Evolutionary conservation across 1,139 yeast species (phyloP).

Genomic region (Spencermartinsiella ligniputridi): DNA sequence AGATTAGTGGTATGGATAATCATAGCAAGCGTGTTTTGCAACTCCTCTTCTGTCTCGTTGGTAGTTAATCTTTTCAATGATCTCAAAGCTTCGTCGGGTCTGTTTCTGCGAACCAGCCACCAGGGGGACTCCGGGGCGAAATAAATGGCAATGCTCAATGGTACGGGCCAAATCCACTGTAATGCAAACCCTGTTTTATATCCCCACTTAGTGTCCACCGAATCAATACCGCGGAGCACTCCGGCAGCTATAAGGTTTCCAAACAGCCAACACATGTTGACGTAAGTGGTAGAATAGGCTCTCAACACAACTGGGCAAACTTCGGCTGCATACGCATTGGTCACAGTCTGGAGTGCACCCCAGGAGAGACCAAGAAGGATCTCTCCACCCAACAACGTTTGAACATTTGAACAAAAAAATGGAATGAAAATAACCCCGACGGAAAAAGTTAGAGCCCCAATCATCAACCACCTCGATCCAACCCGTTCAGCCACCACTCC

Average conservation of each 20-base stretch:
- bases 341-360: constrained; percentile 43
- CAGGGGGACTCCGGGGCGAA: constrained; percentile 57
- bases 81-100: constrained; percentile 36
- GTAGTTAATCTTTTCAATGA: constrained; percentile 11
- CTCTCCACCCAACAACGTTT: constrained; percentile 39
- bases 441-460: constrained; percentile 31
- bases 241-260: constrained; percentile 43
- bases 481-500: constrained; percentile 38
- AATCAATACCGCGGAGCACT: constrained; percentile 34
- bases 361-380: constrained; percentile 42
- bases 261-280: constrained; percentile 42
- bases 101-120: constrained; percentile 42
- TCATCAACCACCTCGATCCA: constrained; percentile 40
- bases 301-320: constrained; percentile 44
- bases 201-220: constrained; percentile 1
- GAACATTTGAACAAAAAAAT: constrained; percentile 39
- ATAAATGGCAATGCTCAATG: constrained; percentile 46
- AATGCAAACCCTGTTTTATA: constrained; percentile 44
- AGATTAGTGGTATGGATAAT: constrained; percentile 42
- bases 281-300: constrained; percentile 40
- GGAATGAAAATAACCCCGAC: constrained; percentile 38
- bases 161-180: constrained; percentile 61
- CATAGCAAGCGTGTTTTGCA: constrained; percentile 39
- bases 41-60: constrained; percentile 29
- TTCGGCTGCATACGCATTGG: constrained; percentile 44